Base-by-base conservation (phyloP, 441 rosid species). In the Erodium trifolium region DNA sequence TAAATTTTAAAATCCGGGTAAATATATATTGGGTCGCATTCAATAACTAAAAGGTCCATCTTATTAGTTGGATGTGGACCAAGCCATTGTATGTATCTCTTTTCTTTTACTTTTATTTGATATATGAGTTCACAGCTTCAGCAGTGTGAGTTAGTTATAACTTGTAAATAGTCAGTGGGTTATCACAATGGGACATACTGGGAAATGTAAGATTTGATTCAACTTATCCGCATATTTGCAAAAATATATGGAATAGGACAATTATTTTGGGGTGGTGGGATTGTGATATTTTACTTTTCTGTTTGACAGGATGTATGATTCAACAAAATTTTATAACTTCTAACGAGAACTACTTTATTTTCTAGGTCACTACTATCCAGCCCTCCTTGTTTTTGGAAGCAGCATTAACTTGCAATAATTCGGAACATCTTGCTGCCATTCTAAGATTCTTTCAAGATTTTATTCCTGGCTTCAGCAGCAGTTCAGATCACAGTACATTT, bases 381-480 rank as follows among this genome's bases (percentile, higher is more conserved):
- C 89, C 97, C 0, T 83, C 93, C 1, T 68, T 87, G 83, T 87
- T 88, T 73, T 88, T 92, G 29, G 96, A 90, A 80, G 91, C 92
- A 39, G 93, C 98, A 34, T 82, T 80, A 64, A 83, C 95, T 43
- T 79, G 93, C 13, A 84, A 82, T 51, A 87, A 92, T 71, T 66
- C 90, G 3, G 92, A 88, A 68, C 88, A 78, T 68, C 80, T 95
- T 69, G 96, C 96, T 53, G 95, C 96, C 1, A 91, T 92, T 60
- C 79, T 95, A 71, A 87, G 98, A 75, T 93, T 92, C 80, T 92
- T 92, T 77, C 79, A 88, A 4, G 98, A 94, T 75, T 78, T 88
- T 70, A 77, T 77, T 68, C 96, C 96, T 4, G 90, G 89, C 68
- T 92, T 94, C 69, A 82, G 70, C 67, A 84, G 74, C 76, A 87